Evolutionary conservation across 768 basidiomycete genomes (phyloP), one percentile per base, ranked within the genome.

Genomic region (Epithele typhae): DNA sequence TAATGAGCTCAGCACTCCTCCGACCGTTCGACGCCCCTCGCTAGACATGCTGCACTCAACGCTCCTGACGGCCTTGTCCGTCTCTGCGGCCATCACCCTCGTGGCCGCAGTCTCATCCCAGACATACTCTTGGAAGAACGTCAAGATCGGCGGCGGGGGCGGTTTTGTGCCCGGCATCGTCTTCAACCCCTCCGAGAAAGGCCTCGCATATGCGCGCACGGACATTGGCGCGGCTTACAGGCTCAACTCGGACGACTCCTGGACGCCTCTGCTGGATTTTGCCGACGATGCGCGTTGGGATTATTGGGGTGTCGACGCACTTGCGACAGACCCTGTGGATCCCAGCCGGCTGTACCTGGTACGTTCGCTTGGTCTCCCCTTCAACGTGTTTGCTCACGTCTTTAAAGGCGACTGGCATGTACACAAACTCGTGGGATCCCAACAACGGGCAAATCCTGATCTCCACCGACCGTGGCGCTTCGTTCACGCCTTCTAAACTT

Each of bases 141-240:
- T 81, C 49, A 80, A 79, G 59, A 69, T 73, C 22, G 67, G 68
- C n/a, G 63, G 62, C 38, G 72, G 72, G 11, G 71, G 74, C 24
- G 72, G 74, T 22, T 80, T 79, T 53, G 69, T 79, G 25, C 75
- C 77, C 12, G 72, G 75, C 44, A 78, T 83, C 44, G 71, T 83
- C 15, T 84, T 84, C 61, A 82, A 81, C 57, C 75, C 81, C 0
- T 70, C 69, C 15, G 64, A 78, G 57, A 75, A 78, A 71, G 81
- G 80, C 25, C 61, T 82, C 10, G 79, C 76, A 3, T 83, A 78
- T 59, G 79, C 77, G n/a, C 76, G 82, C 19, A 82, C 81, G 8
- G 82, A 83, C 60, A 81, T 84, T 30, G 81, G 81, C 44, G 81
- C 80, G 22, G 79, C 77, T 18, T 82, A 83, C 62, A 78, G 70